Evolutionary conservation across 768 basidiomycete genomes (phyloP).

Genomic region (Termitomyces sp.): DNA sequence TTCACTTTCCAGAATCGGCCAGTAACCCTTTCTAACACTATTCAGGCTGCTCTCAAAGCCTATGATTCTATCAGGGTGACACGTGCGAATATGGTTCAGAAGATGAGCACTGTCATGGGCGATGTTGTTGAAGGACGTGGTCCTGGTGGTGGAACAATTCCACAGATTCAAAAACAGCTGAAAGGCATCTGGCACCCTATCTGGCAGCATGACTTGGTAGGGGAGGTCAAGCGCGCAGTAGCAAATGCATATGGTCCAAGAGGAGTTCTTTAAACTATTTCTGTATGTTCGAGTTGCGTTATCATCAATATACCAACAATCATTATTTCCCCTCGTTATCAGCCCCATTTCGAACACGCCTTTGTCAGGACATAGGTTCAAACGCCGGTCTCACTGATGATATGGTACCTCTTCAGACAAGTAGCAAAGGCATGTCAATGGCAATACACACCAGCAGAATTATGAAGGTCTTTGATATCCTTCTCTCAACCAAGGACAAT

Average conservation of each 20-base stretch:
- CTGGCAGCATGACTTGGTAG: conserved; percentile 42
- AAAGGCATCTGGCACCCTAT: conserved; percentile 39
- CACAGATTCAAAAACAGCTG: conserved; percentile 29
- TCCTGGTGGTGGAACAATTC: conserved; percentile 21
- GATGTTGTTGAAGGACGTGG: conserved; percentile 38
- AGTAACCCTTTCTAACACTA: neutral
- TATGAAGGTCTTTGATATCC: no score
- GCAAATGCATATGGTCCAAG: conserved; percentile 8
- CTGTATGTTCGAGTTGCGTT: neutral
- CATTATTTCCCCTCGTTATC: conserved; percentile 22
- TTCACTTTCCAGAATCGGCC: neutral
- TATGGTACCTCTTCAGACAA: neutral
- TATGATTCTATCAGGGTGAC: conserved; percentile 41
- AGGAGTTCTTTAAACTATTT: neutral
- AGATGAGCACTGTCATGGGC: conserved; percentile 35
- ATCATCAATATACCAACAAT: conserved; percentile 19
- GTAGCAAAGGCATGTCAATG: conserved; percentile 30
- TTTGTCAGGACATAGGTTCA: conserved; percentile 20
- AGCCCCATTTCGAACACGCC: no score
- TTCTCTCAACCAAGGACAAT: no score
- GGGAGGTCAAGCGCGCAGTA: conserved; percentile 31
- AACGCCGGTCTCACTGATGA: conserved; percentile 27
- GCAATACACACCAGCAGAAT: no score
- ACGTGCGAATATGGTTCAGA: conserved; percentile 44
- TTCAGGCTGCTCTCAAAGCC: conserved; percentile 38